These are phyloP conservation scores for Cucumis hystrix DNA, from an alignment of 306 rosid genomes.

Conservation along the genomic window DNA sequence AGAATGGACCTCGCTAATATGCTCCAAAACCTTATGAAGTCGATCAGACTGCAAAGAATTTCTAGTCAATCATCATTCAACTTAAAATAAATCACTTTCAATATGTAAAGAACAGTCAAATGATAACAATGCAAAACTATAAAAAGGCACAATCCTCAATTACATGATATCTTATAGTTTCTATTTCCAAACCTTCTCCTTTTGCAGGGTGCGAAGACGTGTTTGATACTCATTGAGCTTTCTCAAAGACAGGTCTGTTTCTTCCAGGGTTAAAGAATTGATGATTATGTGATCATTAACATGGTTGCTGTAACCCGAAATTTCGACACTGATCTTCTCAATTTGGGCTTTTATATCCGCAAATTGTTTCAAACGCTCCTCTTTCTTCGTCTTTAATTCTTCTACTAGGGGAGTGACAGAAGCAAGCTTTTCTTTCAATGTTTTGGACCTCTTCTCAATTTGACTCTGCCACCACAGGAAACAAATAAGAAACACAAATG, in stretches of 20 bases:
- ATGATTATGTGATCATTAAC: slow-evolving; percentile 17
- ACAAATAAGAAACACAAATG: slow-evolving; percentile 16
- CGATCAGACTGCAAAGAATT: slow-evolving; percentile 60
- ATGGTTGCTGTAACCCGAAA: slow-evolving; percentile 43
- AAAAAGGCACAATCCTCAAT: not conserved
- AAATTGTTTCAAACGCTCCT: slow-evolving; percentile 75
- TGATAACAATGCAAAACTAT: not conserved
- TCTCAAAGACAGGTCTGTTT: slow-evolving; percentile 69
- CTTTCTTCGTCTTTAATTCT: slow-evolving; percentile 59
- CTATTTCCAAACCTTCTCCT: slow-evolving; percentile 61
- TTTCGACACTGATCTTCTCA: slow-evolving; percentile 76
- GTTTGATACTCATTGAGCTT: slow-evolving; percentile 76
- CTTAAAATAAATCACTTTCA: not conserved
- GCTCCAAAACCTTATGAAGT: slow-evolving; percentile 76
- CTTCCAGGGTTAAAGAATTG: slow-evolving; percentile 29
- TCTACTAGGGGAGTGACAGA: slow-evolving; percentile 76
- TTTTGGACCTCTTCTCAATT: slow-evolving; percentile 50
- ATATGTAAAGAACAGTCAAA: not conserved
- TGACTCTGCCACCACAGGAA: slow-evolving; percentile 34
- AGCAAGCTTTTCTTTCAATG: slow-evolving; percentile 80
- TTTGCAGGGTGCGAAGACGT: slow-evolving; percentile 65
- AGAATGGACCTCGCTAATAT: slow-evolving; percentile 80
- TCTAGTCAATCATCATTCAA: not conserved
- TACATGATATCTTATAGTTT: slow-evolving; percentile 3
- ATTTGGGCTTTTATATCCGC: slow-evolving; percentile 56